Evolutionary conservation across 2,329 filamentous ascomycete genomes (phyloP).

Genomic region (Chaetothyriales sp.): DNA sequence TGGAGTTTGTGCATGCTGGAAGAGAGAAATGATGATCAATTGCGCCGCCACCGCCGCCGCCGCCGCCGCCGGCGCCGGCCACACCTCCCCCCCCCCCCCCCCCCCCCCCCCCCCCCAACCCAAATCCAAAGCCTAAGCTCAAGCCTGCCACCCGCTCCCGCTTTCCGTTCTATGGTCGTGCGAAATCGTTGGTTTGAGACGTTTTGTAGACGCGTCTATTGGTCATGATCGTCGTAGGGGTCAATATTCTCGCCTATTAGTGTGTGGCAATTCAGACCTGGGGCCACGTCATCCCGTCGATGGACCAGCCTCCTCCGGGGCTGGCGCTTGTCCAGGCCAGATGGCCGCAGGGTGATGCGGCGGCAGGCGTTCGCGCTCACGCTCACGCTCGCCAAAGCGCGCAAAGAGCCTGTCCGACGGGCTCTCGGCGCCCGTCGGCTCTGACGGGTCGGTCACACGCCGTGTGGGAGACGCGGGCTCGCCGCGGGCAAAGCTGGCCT

Average conservation of each 20-base stretch:
- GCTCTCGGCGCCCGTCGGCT: constrained; percentile 2
- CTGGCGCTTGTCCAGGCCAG: background rate
- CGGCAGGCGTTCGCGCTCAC: constrained; percentile 2
- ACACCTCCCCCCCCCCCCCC: too few species aligned
- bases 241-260: background rate
- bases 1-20: background rate
- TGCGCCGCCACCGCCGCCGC: too few species aligned
- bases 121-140: background rate
- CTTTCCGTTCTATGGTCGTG: background rate
- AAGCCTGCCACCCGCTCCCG: background rate
- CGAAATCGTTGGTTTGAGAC: background rate
- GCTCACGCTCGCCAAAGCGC: constrained; percentile 2
- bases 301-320: background rate
- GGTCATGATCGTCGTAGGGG: background rate
- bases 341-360: background rate
- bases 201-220: background rate
- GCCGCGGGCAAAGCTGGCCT: background rate
- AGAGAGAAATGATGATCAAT: background rate
- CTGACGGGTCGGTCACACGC: background rate
- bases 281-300: background rate
- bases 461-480: background rate
- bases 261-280: background rate
- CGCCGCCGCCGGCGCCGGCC: too few species aligned
- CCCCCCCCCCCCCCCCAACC: background rate
- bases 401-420: constrained; percentile 6